These are phyloP conservation scores for Mycosphaerella arachidis DNA, from an alignment of 2,329 filamentous ascomycete species.

Conservation along the genomic window DNA sequence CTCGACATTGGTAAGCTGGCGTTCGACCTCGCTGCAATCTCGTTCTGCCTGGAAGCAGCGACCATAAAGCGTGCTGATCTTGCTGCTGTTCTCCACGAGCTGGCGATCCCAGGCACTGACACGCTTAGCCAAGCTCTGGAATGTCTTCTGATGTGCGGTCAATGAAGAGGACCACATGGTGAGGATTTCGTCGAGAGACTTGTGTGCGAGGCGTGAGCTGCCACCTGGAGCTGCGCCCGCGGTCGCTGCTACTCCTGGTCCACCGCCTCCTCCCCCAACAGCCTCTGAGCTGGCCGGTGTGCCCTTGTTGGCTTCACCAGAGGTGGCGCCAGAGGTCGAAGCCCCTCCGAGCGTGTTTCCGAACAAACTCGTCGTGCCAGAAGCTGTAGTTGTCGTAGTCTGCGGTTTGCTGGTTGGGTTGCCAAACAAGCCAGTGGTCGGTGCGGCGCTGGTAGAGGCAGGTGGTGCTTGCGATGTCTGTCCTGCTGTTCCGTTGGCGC, in stretches of 20 bases:
- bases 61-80: constrained; percentile 88
- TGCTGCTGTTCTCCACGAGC: constrained; percentile 88
- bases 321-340: neutral
- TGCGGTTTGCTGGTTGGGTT: neutral
- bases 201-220: constrained; percentile 89
- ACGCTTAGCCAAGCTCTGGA: constrained; percentile 81
- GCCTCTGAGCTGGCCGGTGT: neutral
- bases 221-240: constrained; percentile 72
- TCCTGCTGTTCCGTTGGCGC: neutral
- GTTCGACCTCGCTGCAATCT: constrained; percentile 88
- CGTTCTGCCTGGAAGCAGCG: constrained; percentile 91
- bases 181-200: constrained; percentile 98
- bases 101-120: constrained; percentile 89
- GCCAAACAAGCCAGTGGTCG: constrained; percentile 9
- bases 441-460: constrained; percentile 1
- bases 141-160: constrained; percentile 94
- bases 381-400: neutral
- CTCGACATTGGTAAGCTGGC: constrained; percentile 83
- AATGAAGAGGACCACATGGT: constrained; percentile 94
- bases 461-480: constrained; percentile 4
- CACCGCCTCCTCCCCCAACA: neutral
- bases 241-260: constrained; percentile 41
- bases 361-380: neutral
- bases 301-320: constrained; percentile 4
- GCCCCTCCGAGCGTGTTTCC: neutral